Evolutionary conservation across 1,284 basidiomycete species (phyloP).

Genomic region (Puccinia polysora): DNA sequence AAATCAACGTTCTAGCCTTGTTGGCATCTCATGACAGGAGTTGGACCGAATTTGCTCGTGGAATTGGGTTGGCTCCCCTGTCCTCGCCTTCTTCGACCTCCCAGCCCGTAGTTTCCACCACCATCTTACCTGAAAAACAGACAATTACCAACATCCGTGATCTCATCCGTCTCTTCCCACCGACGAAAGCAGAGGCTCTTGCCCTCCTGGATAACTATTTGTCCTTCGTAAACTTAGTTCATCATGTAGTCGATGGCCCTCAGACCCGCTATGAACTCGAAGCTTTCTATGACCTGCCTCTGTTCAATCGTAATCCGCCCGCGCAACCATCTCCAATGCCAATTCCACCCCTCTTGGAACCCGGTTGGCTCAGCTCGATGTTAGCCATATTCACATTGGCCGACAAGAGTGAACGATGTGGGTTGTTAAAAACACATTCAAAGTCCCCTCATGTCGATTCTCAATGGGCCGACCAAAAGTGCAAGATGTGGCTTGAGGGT

Average conservation of each 20-base stretch:
- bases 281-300: slow-evolving; percentile 30
- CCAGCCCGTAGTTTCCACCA: slow-evolving; percentile 19
- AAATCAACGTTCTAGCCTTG: background rate
- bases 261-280: slow-evolving; percentile 39
- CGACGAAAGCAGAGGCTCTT: slow-evolving; percentile 16
- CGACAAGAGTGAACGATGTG: slow-evolving; percentile 18
- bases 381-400: slow-evolving; percentile 39
- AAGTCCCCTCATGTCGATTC: background rate
- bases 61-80: slow-evolving; percentile 7
- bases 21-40: slow-evolving; percentile 19
- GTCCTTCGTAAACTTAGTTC: slow-evolving; percentile 32
- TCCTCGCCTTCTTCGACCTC: background rate
- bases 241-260: slow-evolving; percentile 40
- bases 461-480: slow-evolving; percentile 13
- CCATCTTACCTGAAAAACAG: slow-evolving; percentile 29
- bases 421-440: slow-evolving; percentile 1
- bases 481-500: slow-evolving; percentile 34
- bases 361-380: slow-evolving; percentile 38
- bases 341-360: slow-evolving; percentile 21
- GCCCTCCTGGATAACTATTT: slow-evolving; percentile 33
- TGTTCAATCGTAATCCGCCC: background rate
- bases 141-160: slow-evolving; percentile 13
- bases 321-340: slow-evolving; percentile 20
- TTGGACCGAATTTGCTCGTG: slow-evolving; percentile 16
- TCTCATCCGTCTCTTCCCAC: slow-evolving; percentile 34